Conservation (phyloP, 2,329 filamentous ascomycete species). For the Penicillium freii region DNA sequence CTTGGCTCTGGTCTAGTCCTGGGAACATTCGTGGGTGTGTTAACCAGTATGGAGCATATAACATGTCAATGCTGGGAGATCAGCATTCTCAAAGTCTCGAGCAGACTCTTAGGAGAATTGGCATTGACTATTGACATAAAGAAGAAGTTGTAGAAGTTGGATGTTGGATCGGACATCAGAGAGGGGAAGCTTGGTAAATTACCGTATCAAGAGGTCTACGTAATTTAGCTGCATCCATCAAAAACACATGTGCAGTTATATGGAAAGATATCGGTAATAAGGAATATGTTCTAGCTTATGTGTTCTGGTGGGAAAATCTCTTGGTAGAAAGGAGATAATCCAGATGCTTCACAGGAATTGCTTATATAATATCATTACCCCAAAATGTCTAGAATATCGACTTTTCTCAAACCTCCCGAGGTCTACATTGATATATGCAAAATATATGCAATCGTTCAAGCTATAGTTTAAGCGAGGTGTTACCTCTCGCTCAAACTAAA, state of each 20-base stretch:
- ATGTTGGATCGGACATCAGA: not conserved
- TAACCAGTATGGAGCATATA: not conserved
- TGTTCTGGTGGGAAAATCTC: too few relatives aligned
- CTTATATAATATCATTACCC: too few relatives aligned
- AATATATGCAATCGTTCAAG: too few relatives aligned
- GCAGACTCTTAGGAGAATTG: too few relatives aligned
- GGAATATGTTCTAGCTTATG: not conserved
- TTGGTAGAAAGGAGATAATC: too few relatives aligned
- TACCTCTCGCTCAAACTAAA: too few relatives aligned
- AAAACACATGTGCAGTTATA: not conserved
- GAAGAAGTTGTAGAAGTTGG: not conserved
- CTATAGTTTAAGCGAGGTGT: too few relatives aligned
- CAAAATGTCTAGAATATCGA: too few relatives aligned
- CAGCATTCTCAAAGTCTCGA: not conserved
- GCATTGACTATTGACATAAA: not conserved
- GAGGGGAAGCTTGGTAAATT: slow-evolving; percentile 1
- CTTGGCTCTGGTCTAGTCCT: not conserved
- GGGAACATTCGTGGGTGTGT: not conserved
- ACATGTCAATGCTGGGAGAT: not conserved
- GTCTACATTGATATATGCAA: too few relatives aligned
- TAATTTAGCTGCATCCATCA: not conserved
- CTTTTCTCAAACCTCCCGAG: too few relatives aligned
- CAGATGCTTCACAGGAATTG: too few relatives aligned
- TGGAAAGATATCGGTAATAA: not conserved
- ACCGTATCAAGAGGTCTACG: not conserved